A percentile compares a stretch with the other conserved stretches of the same genome.
phyloP scores from a whole-genome alignment of 1,284 basidiomycete genomes.

The Ustilago tritici region DNA sequence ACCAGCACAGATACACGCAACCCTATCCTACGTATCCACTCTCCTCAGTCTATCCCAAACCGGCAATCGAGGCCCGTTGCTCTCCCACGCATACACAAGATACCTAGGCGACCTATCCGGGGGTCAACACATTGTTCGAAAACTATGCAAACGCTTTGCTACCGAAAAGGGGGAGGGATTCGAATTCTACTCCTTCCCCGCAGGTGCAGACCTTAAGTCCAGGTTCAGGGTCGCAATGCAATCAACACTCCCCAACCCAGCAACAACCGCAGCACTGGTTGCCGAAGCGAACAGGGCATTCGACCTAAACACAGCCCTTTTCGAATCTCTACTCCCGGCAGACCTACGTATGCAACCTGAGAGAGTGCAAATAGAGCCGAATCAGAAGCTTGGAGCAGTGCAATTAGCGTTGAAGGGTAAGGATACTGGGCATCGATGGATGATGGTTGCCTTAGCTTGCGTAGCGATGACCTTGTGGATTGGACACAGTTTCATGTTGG shows the following conservation, averaged over 20 bases:
- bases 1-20: constrained; percentile 30
- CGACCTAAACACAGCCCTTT: constrained; percentile 77
- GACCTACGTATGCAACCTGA: constrained; percentile 3
- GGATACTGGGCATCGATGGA: not conserved
- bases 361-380: not conserved
- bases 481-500: not conserved
- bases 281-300: constrained; percentile 80
- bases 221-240: constrained; percentile 83
- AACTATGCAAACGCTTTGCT: constrained; percentile 72
- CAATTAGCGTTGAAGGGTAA: not conserved
- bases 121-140: constrained; percentile 79
- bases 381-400: not conserved
- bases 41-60: constrained; percentile 6
- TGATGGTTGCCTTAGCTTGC: not conserved
- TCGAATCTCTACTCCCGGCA: constrained; percentile 66
- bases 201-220: constrained; percentile 76
- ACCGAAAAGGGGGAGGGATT: constrained; percentile 71
- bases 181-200: constrained; percentile 78
- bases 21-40: constrained; percentile 32
- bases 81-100: constrained; percentile 70
- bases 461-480: not conserved
- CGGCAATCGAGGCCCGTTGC: not conserved
- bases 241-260: constrained; percentile 42
- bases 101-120: constrained; percentile 88
- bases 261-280: constrained; percentile 71